Evolutionary conservation across 805 yeast species (phyloP), one percentile per base, ranked within the genome.

Genomic region (Yamadazyma akitaensis): DNA sequence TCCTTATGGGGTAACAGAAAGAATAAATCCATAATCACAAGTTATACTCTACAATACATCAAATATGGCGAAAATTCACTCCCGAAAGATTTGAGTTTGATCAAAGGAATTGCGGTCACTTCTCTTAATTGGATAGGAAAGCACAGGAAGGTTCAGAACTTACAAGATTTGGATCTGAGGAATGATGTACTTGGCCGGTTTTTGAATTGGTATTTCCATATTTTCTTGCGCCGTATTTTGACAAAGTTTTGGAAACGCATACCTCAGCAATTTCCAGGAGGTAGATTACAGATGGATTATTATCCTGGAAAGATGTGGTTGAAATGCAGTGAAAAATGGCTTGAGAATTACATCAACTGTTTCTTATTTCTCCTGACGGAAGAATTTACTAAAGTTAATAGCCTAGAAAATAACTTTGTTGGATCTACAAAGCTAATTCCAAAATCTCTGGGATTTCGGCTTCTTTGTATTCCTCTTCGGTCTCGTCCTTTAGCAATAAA

Each of bases 301-400:
- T 87, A 77, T 55, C 72, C 83, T 14, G 89, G 82, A 44, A 69
- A 65, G 19, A 62, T 68, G 1, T 89, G 96, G 96, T 57, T 53
- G 9, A 37, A 38, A 31, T 62, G 77, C 14, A 67, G 79, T 2
- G 54, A 54, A 11, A 62, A 63, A 0, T 84, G 76, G 67, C 58
- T 73, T 43, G 56, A 61, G 3, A 51, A 47, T 12, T 85, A 85
- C 55, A 61, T 67, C 28, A 53, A 56, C 0, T 59, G 61, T 4
- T 68, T 70, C 51, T 61, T 84, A 24, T 40, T 37, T 25, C 28
- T 12, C 13, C 39, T 39, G 36, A 30, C 17, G 16, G 42, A 41
- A 4, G 52, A 46, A 13, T 43, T 48, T 25, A 41, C 42, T 11
- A 42, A 42, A 12, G 7, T 40, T 3, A 13, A 14, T 2, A 41